Conservation (phyloP, 2,329 filamentous ascomycete species). For the Ceratocystis diversiconidia region DNA sequence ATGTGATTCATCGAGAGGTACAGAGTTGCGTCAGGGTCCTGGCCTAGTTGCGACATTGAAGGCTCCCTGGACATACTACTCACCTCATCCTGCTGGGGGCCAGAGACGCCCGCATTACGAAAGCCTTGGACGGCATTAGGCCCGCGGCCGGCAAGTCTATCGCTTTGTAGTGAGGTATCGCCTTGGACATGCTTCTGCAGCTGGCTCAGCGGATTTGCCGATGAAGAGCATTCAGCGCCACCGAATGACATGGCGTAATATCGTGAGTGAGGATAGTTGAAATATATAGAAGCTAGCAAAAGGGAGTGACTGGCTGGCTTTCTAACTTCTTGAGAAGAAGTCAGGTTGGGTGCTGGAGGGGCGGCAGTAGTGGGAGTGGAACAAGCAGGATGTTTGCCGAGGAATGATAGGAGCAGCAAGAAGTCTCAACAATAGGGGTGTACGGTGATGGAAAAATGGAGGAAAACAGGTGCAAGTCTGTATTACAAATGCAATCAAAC, state of each 20-base stretch:
- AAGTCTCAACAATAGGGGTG: not conserved
- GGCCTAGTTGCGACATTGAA: not conserved
- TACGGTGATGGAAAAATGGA: not conserved
- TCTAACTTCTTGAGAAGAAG: not conserved
- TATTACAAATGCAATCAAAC: not conserved
- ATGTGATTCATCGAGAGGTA: not conserved
- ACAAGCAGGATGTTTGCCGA: not conserved
- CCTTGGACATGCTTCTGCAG: conserved; percentile 95
- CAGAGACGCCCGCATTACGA: conserved; percentile 54
- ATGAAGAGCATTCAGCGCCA: conserved; percentile 91
- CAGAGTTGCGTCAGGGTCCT: not conserved
- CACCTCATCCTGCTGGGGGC: conserved; percentile 57
- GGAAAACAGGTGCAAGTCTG: not conserved
- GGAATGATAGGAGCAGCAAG: no score
- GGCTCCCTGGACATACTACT: conserved; percentile 21
- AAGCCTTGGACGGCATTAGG: conserved; percentile 64
- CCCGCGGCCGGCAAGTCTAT: conserved; percentile 65
- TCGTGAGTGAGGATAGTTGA: not conserved
- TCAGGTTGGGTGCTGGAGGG: not conserved
- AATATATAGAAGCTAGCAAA: not conserved
- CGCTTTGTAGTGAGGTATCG: conserved; percentile 87
- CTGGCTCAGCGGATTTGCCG: conserved; percentile 88
- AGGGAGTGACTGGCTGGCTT: not conserved
- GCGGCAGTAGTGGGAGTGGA: not conserved
- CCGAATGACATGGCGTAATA: conserved; percentile 69